Evolutionary conservation across 371 early-diverging fungal species (phyloP), one percentile per base, ranked within the genome.

Genomic region (Racocetra persica): DNA sequence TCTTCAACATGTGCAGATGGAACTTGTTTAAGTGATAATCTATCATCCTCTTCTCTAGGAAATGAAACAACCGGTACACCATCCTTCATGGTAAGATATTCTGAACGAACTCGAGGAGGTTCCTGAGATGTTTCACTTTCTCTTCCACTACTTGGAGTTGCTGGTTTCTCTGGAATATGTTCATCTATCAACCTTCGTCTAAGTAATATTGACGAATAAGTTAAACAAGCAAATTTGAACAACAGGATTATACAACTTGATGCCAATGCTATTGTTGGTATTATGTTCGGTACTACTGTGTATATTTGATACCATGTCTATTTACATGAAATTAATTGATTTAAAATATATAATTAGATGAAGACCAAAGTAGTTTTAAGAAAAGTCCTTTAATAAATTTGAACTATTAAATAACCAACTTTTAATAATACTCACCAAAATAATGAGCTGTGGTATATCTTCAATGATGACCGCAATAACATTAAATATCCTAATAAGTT

Each of bases 401-500:
- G 32, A 69, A 5, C 1, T 69, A n/a, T 7, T 24, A 20, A 72
- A 54, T 49, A 52, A 72, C 24, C 11, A 24, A 6, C 49, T 54
- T 73, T 54, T 54, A 57, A 75, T 13, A 18, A 24, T 52, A 26
- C 41, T 78, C 18, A 78, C 79, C 32, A 62, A 62, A 54, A 79
- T 57, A 57, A 69, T 59, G 41, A 66, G 52, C 54, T 79, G 79
- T 24, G 79, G 70, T 16, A 79, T 41, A 70, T 79, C 79, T 70
- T 79, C 79, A 54, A 79, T 32, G 5, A 79, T 38, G 14, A 67
- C 5, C 11, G 45, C 7, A 22, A 51, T 16, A 24, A 49, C 32
- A 52, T 51, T 51, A 49, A 20, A 32, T 20, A 32, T 26, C 18
- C 66, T 51, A 51, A 78, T 52, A 13, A 2, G 45, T 67, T 32